A percentile compares a stretch with the other conserved stretches of the same genome.
phyloP scores from a whole-genome alignment of 768 basidiomycete genomes.

The Clavaria fumosa region DNA sequence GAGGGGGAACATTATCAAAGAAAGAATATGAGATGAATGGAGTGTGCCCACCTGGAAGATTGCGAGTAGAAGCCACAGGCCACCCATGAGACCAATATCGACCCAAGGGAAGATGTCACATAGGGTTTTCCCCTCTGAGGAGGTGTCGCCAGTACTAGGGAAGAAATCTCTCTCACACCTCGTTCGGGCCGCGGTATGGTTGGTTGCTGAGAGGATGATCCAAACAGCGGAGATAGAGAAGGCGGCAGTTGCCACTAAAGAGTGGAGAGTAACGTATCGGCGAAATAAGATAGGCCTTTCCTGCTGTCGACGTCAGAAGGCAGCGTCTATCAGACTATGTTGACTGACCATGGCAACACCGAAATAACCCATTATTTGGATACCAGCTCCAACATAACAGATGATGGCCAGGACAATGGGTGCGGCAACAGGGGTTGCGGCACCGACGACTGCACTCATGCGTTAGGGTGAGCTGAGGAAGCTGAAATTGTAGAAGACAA shows the following conservation, averaged over 20 bases:
- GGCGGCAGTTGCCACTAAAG: conserved; percentile 33
- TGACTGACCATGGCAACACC: conserved; percentile 62
- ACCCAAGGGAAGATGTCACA: conserved; percentile 91
- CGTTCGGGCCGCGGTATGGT: conserved; percentile 55
- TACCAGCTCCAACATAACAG: conserved; percentile 57
- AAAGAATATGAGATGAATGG: conserved; percentile 1
- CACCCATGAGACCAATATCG: conserved; percentile 82
- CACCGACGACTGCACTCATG: conserved; percentile 74
- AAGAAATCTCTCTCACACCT: conserved; percentile 53
- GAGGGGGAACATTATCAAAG: conserved; percentile 3
- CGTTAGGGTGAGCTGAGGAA: conserved; percentile 3
- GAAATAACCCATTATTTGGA: conserved; percentile 76
- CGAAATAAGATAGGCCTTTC: conserved; percentile 52
- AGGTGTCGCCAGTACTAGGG: conserved; percentile 20
- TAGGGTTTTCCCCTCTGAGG: conserved; percentile 47
- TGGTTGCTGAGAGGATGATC: conserved; percentile 64
- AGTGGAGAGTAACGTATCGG: conserved; percentile 56
- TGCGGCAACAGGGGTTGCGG: conserved; percentile 65
- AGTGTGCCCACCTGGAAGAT: conserved; percentile 47
- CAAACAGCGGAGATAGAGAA: conserved; percentile 72
- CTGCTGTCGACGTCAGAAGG: conserved; percentile 20
- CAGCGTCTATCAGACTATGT: neutral
- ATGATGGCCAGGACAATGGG: conserved; percentile 58
- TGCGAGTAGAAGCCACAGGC: conserved; percentile 70
- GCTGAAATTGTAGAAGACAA: neutral